Conservation (phyloP, 2,329 filamentous ascomycete genomes). For the Sporothrix variecibatus region DNA sequence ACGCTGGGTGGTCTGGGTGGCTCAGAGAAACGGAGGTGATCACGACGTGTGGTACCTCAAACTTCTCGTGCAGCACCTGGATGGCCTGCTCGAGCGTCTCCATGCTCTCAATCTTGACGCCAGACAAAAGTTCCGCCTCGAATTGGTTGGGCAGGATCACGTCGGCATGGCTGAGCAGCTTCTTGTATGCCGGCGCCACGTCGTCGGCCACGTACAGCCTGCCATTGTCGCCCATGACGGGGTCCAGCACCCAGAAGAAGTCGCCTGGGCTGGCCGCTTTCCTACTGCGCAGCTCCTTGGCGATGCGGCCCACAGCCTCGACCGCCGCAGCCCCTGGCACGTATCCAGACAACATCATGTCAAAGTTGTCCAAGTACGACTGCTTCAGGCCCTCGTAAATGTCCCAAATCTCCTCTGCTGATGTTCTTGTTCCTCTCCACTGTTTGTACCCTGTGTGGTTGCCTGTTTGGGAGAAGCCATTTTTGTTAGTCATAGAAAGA, state of each 20-base stretch:
- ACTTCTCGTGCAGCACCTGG: constrained; percentile 71
- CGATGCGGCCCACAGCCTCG: constrained; percentile 81
- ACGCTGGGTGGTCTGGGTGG: constrained; percentile 50
- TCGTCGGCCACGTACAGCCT: constrained; percentile 88
- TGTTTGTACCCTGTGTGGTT: constrained; percentile 94
- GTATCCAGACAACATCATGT: constrained; percentile 94
- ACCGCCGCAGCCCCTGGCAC: constrained; percentile 85
- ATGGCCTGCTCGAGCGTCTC: constrained; percentile 72
- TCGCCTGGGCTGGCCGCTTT: constrained; percentile 65
- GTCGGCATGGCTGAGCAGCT: constrained; percentile 77
- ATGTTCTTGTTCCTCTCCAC: constrained; percentile 80
- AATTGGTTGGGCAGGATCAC: constrained; percentile 96
- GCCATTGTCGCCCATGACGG: constrained; percentile 97
- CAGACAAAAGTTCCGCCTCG: constrained; percentile 87
- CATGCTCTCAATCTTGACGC: constrained; percentile 78
- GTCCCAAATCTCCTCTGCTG: constrained; percentile 78
- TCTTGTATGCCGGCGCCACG: constrained; percentile 87
- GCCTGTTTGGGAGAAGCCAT: constrained; percentile 52
- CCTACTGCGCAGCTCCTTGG: constrained; percentile 72
- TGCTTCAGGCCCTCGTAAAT: constrained; percentile 83
- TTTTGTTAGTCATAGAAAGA: background rate
- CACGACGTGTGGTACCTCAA: constrained; percentile 81
- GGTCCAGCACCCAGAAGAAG: constrained; percentile 97
- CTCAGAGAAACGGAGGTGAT: constrained; percentile 84
- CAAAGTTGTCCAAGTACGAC: constrained; percentile 83